Evolutionary conservation across 176 grass and related monocot species (phyloP).

Genomic region (Carex pumila): DNA sequence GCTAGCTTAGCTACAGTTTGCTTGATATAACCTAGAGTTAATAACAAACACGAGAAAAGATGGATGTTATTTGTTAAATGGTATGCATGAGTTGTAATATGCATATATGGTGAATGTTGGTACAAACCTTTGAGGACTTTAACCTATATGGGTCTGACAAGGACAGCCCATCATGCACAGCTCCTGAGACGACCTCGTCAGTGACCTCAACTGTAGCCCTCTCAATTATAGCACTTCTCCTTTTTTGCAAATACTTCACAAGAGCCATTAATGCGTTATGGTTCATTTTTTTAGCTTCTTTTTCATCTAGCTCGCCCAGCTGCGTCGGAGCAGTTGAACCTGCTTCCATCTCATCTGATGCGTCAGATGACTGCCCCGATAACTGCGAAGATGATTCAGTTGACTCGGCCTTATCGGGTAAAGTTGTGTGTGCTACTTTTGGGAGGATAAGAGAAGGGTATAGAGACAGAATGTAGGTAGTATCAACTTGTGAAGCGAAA

Average conservation of each 20-base stretch:
- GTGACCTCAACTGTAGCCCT: conserved; percentile 94
- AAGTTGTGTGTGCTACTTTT: conserved; percentile 50
- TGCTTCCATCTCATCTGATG: conserved; percentile 85
- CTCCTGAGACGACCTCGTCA: conserved; percentile 86
- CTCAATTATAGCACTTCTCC: conserved; percentile 86
- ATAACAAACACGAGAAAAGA: not conserved
- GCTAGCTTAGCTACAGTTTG: not conserved
- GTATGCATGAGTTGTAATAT: not conserved
- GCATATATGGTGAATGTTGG: not conserved
- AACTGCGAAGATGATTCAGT: conserved; percentile 39
- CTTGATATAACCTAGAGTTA: not conserved
- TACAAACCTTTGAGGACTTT: conserved; percentile 32
- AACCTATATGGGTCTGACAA: conserved; percentile 66
- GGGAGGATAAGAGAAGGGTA: conserved; percentile 77
- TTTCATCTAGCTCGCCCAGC: conserved; percentile 64
- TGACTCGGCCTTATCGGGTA: conserved; percentile 51
- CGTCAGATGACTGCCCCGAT: conserved; percentile 71
- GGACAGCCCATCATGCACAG: conserved; percentile 71
- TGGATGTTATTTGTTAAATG: not conserved
- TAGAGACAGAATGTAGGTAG: conserved; percentile 77
- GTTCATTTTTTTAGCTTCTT: conserved; percentile 83
- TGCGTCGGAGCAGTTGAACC: conserved; percentile 32
- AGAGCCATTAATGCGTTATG: conserved; percentile 77
- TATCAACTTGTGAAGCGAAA: conserved; percentile 86
- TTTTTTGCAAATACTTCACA: conserved; percentile 98